phyloP scores from a whole-genome alignment of 2,329 filamentous ascomycete genomes.

The Sporothrix protearum region DNA sequence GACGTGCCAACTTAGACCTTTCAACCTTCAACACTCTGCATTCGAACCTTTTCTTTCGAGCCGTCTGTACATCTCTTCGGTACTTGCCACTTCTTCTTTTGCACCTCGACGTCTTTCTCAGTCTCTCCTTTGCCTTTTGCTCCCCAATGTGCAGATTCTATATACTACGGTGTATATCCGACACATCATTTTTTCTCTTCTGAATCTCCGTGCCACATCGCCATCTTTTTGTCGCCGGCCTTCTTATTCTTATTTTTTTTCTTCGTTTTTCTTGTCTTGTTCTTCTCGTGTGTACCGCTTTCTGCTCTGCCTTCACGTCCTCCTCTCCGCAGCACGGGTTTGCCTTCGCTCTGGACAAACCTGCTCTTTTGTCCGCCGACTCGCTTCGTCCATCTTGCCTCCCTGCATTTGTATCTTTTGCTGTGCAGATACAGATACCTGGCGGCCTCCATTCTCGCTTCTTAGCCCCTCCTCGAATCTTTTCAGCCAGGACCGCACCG shows the following conservation, averaged over 20 bases:
- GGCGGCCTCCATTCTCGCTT: neutral
- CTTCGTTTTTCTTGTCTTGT: neutral
- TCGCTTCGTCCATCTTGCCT: neutral
- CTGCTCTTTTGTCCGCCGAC: slow-evolving; percentile 3
- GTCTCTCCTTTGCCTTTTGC: neutral
- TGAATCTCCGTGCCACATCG: neutral
- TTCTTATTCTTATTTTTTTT: neutral
- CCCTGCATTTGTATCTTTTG: neutral
- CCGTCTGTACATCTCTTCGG: neutral
- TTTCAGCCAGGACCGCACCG: neutral
- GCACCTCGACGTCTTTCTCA: neutral
- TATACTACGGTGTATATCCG: slow-evolving; percentile 12
- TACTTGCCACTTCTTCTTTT: neutral
- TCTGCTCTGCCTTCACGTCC: neutral
- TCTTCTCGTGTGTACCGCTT: neutral
- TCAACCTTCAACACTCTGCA: neutral
- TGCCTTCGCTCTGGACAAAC: neutral
- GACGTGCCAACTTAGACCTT: neutral
- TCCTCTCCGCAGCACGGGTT: neutral
- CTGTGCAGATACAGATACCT: neutral
- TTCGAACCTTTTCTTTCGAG: neutral
- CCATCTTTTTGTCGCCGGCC: neutral
- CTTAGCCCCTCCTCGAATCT: neutral
- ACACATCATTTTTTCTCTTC: neutral
- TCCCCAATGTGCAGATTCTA: neutral